Base-by-base conservation (phyloP, 257 asterid genomes). In the Solanum tarijense region DNA sequence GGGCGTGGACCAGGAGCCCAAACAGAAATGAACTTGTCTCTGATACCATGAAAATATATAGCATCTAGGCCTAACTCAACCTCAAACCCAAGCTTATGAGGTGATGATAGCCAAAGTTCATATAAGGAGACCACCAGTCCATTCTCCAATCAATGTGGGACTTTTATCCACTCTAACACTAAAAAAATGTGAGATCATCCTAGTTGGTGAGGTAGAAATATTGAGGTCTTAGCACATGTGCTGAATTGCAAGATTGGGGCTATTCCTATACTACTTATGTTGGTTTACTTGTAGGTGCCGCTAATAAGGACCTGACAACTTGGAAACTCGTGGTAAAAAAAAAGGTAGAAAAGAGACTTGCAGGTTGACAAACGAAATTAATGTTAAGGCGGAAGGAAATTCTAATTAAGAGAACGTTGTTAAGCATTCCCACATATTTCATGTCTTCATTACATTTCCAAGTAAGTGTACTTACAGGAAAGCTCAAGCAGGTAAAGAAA, bases 21-120 rank as follows among this genome's bases (percentile, higher is more conserved):
- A 20, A 55, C 12, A 20, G 0, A 20, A 55, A 55, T 55, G 5
- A 55, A 3, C 66, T 55, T 7, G 0, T 20, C 25, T 7, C 0
- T 55, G 5, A 55, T 20, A 1, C 66, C 66, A 20, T 55, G 25
- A 55, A 0, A 55, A 20, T 20, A 20, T 55, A 55, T 55, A 20
- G 2, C 12, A 20, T 1, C 0, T 55, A 0, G 66, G 0, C 11
- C 10, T 55, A 20, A 55, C 25, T 55, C 25, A 55, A 0, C 25
- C 25, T 20, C 66, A 20, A 55, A 55, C 5, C 0, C 66, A 20
- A 55, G 25, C 11, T 55, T 55, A 20, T 55, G n/a, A 55, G 66
- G 66, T 20, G 12, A 55, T 20, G 25, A 55, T 1, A 18, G 5
- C 25, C 12, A 2, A 55, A 55, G 11, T 55, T 18, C 25, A 55